Conservation (phyloP, 2,329 filamentous ascomycete species). For the Hortaea werneckii region DNA sequence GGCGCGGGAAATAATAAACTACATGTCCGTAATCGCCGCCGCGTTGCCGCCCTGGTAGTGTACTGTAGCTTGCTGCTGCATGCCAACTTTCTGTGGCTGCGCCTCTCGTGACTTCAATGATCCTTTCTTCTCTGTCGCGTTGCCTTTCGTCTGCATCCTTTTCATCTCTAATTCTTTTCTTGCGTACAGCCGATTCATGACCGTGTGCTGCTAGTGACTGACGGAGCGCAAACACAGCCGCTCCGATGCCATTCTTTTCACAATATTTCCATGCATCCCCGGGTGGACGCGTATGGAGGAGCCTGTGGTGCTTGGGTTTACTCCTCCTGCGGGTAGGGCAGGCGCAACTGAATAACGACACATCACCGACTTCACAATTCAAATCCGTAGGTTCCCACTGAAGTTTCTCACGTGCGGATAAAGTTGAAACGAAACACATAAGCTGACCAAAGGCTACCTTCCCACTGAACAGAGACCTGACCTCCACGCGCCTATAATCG, state of each 20-base stretch:
- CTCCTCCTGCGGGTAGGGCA: constrained; percentile 5
- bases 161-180: too few relatives aligned
- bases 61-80: too few relatives aligned
- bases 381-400: constrained; percentile 22
- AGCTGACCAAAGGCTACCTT: background rate
- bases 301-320: background rate
- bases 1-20: too few relatives aligned
- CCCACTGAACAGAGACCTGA: constrained; percentile 26
- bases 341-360: constrained; percentile 23
- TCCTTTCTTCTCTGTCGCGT: too few relatives aligned
- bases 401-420: background rate
- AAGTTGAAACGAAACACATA: background rate
- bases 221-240: background rate
- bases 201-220: background rate
- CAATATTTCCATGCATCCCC: background rate
- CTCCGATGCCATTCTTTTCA: constrained; percentile 1
- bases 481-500: constrained; percentile 28
- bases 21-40: too few relatives aligned
- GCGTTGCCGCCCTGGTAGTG: too few relatives aligned
- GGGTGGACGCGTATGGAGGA: background rate
- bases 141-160: too few relatives aligned
- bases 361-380: constrained; percentile 27
- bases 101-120: too few relatives aligned
- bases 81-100: too few relatives aligned
- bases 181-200: too few relatives aligned